Evolutionary conservation across 1,284 basidiomycete genomes (phyloP), one percentile per base, ranked within the genome.

Genomic region (Tilletia indica): DNA sequence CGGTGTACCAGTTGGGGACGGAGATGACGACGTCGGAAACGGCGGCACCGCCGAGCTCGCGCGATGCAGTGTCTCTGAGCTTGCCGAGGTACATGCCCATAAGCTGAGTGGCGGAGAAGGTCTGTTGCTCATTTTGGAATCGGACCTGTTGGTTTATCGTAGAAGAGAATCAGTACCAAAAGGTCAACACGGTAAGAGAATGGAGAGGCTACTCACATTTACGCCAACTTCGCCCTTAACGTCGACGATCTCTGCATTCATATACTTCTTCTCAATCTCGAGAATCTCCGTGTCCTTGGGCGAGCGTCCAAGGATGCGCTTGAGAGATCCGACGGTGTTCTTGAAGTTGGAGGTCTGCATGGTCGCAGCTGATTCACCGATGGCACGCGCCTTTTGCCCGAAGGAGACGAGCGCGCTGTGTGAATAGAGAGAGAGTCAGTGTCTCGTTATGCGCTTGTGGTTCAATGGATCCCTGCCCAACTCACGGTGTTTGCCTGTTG

Each of bases 261-360:
- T 79, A 54, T 81, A 83, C 70, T 81, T 74, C 78, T 83, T 83
- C 68, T 83, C 82, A 68, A 76, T 69, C 48, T 80, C 75, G 72
- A 83, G 81, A n/a, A 83, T 73, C 36, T 78, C 77, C 63, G 74
- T 73, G 70, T 83, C 82, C 49, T 81, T 71, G 71, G 82, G 71
- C 11, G 77, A 78, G 67, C 82, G 76, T 58, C 82, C 82, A 67
- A 83, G 72, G 54, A 83, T 76, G 68, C 82, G 80, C 77, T 83
- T 83, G 67, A 83, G 78, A n/a, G 79, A 81, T 63, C 82, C 82
- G 47, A 83, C 76, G 54, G 82, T 83, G 78, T 83, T 83, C 70
- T 83, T 83, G 71, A 83, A 83, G 78, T 83, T 83, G 72, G 80
- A 81, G 19, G 81, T 83, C 74, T 83, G 81, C 61, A 79, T 79